phyloP scores from a whole-genome alignment of 2,329 filamentous ascomycete species.

The Diaporthe aspalathi region DNA sequence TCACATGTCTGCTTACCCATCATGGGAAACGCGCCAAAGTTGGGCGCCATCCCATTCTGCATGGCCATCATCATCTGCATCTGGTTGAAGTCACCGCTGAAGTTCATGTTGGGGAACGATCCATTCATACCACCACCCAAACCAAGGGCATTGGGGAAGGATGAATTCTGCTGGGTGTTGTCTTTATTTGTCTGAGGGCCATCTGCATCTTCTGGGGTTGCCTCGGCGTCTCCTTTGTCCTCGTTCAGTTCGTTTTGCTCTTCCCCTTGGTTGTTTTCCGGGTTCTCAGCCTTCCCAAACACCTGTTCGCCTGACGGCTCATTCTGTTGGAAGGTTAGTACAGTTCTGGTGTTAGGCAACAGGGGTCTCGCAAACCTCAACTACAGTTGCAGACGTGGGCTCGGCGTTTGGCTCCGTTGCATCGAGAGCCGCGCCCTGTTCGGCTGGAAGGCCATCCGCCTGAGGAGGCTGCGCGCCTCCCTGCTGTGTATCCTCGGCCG shows the following conservation, averaged over 20 bases:
- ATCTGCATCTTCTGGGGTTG: constrained; percentile 45
- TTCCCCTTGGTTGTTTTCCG: constrained; percentile 36
- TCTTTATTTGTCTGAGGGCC: constrained; percentile 48
- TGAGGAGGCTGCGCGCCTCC: constrained; percentile 20
- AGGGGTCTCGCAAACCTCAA: constrained; percentile 32
- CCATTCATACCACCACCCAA: constrained; percentile 56
- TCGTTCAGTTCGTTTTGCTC: constrained; percentile 26
- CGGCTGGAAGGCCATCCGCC: constrained; percentile 3
- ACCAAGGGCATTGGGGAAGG: constrained; percentile 46
- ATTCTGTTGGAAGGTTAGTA: constrained; percentile 28
- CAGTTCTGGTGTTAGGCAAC: too few relatives aligned
- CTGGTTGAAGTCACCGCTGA: constrained; percentile 72
- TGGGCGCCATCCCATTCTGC: constrained; percentile 73
- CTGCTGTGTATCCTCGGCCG: constrained; percentile 7
- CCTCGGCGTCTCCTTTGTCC: constrained; percentile 41
- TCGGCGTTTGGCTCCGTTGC: constrained; percentile 23
- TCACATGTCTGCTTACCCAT: constrained; percentile 79
- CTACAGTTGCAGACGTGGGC: constrained; percentile 30
- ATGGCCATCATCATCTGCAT: constrained; percentile 86
- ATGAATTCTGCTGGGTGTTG: constrained; percentile 45
- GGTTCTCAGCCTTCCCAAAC: constrained; percentile 36
- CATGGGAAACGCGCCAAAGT: constrained; percentile 75
- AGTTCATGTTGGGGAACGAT: constrained; percentile 70
- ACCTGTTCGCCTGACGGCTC: constrained; percentile 9
- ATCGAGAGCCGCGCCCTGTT: constrained; percentile 31